Evolutionary conservation across 371 early-diverging fungal genomes (phyloP), one percentile per base, ranked within the genome.

Genomic region (Apophysomyces elegans): DNA sequence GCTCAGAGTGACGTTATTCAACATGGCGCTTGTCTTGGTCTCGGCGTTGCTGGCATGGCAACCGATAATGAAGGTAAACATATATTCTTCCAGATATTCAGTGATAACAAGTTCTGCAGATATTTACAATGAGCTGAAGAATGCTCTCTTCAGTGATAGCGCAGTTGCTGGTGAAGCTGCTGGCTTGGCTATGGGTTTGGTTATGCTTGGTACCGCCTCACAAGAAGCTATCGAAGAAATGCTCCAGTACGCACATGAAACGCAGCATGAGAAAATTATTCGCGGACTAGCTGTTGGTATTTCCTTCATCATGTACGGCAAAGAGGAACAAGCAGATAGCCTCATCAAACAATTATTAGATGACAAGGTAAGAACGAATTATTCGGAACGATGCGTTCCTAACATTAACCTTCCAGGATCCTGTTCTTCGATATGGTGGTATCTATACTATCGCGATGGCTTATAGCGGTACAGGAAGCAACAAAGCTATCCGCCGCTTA

Each of bases 111-210:
- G 41, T 11, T 13, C 37, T 36, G 65, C 65, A 80, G 92, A 90
- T 1, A 86, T 95, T 57, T 93, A 93, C 66, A 95, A 95, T 62
- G 91, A 90, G 62, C 86, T 96, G 63, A 95, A 91, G 85, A 91
- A 81, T 56, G 89, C 94, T 21, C 84, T 96, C 50, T 96, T 91
- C 75, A 91, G 90, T 45, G 99, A 99, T 78, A 92, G 91, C 65
- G 99, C 99, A 7, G 94, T 99, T 36, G 94, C 96, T 41, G 97
- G 97, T 58, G 99, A 99, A 76, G 99, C 99, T 3, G 99, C 99
- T 38, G 98, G 96, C 64, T 72, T 99, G 38, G 96, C 95, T 26
- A 96, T 99, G 90, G 99, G 99, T 56, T 84, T 99, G 70, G 91
- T 98, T 35, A 96, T 95, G 93, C 88, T 98, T 59, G 99, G 99